Percentiles rank a stretch among this genome's conserved stretches.
These are phyloP conservation scores for Astragalus membranaceus DNA, from an alignment of 306 rosid species.

Conservation along the genomic window DNA sequence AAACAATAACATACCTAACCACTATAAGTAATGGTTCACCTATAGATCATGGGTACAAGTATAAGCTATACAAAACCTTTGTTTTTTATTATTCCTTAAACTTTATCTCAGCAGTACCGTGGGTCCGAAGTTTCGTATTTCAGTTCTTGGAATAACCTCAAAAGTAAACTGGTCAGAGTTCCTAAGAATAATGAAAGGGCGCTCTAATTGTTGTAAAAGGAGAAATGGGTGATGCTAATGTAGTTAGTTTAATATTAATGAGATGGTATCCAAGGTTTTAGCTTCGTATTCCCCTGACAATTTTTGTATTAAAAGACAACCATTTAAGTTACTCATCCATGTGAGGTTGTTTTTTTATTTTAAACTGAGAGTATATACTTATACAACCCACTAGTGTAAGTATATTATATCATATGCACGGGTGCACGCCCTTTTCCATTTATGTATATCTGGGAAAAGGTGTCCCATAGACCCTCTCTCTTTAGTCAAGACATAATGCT, in stretches of 20 bases:
- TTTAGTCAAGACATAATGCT: constrained; percentile 10
- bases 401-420: constrained; percentile 35
- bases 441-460: constrained; percentile 22
- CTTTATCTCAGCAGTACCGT: background rate
- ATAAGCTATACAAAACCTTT: too few species aligned
- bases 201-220: constrained; percentile 16
- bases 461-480: constrained; percentile 17
- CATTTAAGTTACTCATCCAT: constrained; percentile 50
- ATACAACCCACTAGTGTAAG: constrained; percentile 26
- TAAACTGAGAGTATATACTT: background rate
- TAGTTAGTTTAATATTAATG: constrained; percentile 25
- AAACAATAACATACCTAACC: too few species aligned
- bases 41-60: too few species aligned
- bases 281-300: constrained; percentile 55
- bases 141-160: constrained; percentile 17
- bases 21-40: too few species aligned
- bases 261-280: constrained; percentile 61
- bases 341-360: constrained; percentile 39
- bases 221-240: constrained; percentile 7
- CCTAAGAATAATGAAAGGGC: constrained; percentile 15
- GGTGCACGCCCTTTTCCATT: constrained; percentile 39
- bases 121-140: constrained; percentile 14
- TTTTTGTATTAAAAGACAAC: constrained; percentile 41
- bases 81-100: too few species aligned
- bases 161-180: constrained; percentile 11